Percentiles rank a stretch among this genome's conserved stretches.
Conservation (phyloP, 169 alveolate genomes). For the Theileria annulata region DNA sequence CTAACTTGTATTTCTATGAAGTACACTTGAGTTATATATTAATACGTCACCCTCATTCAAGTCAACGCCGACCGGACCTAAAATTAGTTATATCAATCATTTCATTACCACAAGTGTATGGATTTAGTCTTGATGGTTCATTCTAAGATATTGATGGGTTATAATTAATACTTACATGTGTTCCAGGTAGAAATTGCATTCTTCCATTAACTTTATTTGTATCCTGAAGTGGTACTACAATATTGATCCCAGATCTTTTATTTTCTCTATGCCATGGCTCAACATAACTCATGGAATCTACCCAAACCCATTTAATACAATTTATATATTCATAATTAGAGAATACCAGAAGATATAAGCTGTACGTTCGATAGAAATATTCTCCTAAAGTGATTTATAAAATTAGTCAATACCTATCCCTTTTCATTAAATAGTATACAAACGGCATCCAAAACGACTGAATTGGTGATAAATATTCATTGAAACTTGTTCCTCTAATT, state of each 20-base stretch:
- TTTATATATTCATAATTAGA: not conserved
- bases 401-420: not conserved
- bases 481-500: constrained; percentile 52
- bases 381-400: constrained; percentile 3
- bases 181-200: constrained; percentile 56
- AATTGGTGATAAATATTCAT: constrained; percentile 22
- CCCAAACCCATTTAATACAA: not conserved
- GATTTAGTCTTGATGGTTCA: not conserved
- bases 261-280: constrained; percentile 67
- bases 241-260: constrained; percentile 31
- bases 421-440: constrained; percentile 36
- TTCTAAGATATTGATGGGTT: constrained; percentile 1
- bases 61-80: constrained; percentile 61
- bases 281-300: constrained; percentile 57
- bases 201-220: constrained; percentile 38
- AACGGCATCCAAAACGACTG: constrained; percentile 65
- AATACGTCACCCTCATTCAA: constrained; percentile 55
- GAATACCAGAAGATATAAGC: constrained; percentile 48
- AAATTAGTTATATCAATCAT: not conserved
- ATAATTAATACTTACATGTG: constrained; percentile 17
- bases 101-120: not conserved
- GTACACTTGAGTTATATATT: constrained; percentile 48
- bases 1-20: constrained; percentile 63
- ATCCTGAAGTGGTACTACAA: constrained; percentile 49
- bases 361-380: constrained; percentile 46